A percentile compares a stretch with the other conserved stretches of the same genome.
Evolutionary conservation across 1,139 yeast species (phyloP).

Genomic region (Suhomyces bolitotheri): DNA sequence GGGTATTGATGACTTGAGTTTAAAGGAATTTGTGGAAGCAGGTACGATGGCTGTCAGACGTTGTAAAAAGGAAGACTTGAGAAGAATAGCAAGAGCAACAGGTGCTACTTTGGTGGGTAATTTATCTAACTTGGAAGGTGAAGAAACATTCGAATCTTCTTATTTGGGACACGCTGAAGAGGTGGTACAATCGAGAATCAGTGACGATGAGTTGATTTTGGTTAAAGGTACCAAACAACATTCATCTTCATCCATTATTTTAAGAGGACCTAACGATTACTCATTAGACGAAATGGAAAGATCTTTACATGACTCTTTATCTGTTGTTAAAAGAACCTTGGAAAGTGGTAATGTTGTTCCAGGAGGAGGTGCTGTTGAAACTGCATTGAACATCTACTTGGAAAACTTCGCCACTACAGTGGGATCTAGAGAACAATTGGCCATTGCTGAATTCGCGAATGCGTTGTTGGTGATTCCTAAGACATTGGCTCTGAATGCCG

Average conservation of each 20-base stretch:
- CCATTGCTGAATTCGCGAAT: conserved; percentile 95
- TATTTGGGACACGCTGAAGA: conserved; percentile 90
- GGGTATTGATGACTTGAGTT: conserved; percentile 95
- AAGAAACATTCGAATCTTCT: conserved; percentile 88
- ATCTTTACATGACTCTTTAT: conserved; percentile 89
- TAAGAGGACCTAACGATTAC: conserved; percentile 96
- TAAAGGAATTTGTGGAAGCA: conserved; percentile 93
- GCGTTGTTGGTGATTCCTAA: conserved; percentile 91
- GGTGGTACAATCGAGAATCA: conserved; percentile 85
- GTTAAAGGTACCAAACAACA: conserved; percentile 93
- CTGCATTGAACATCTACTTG: conserved; percentile 90
- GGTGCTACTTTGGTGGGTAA: conserved; percentile 91
- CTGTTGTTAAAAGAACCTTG: conserved; percentile 93
- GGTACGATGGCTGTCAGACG: conserved; percentile 98
- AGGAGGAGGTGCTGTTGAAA: conserved; percentile 99
- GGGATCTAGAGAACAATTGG: conserved; percentile 96
- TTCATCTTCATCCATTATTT: conserved; percentile 85
- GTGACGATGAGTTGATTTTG: conserved; percentile 96
- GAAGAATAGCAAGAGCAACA: conserved; percentile 96
- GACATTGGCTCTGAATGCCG: conserved; percentile 96
- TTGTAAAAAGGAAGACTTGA: conserved; percentile 93
- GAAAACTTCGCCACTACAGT: conserved; percentile 98
- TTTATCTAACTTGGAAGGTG: conserved; percentile 95
- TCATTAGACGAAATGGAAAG: conserved; percentile 98
- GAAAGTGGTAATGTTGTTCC: conserved; percentile 96